Percentiles rank a stretch among this genome's conserved stretches.
Conservation (phyloP, 2,329 filamentous ascomycete species). For the Xylaria sp. region DNA sequence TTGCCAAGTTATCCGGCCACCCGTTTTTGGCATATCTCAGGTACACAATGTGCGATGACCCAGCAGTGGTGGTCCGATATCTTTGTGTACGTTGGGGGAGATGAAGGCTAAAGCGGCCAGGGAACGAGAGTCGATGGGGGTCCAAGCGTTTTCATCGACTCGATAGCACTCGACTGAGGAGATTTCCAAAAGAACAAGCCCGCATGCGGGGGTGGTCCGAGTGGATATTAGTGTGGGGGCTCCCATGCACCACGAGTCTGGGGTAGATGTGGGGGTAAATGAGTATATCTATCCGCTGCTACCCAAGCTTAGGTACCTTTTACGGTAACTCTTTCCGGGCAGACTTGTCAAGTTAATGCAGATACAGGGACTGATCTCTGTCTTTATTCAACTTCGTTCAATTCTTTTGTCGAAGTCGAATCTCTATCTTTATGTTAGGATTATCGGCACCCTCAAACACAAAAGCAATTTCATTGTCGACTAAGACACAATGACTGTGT, state of each 20-base stretch:
- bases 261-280: constrained; percentile 11
- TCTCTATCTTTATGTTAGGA: no score
- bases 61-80: constrained; percentile 31
- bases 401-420: no score
- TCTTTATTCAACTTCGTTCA: no score
- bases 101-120: constrained; percentile 33
- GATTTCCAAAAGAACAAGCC: constrained; percentile 34
- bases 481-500: no score
- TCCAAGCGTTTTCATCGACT: constrained; percentile 40
- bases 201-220: constrained; percentile 40
- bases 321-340: no score
- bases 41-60: constrained; percentile 36
- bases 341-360: no score
- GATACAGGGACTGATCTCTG: no score
- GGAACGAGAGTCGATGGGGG: constrained; percentile 44
- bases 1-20: constrained; percentile 39
- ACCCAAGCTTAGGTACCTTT: neutral
- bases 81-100: constrained; percentile 36
- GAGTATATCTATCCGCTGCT: neutral
- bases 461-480: no score
- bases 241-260: constrained; percentile 21
- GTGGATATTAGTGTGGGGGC: constrained; percentile 45
- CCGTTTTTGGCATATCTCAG: constrained; percentile 34
- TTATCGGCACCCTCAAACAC: no score
- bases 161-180: neutral